Percentiles rank a stretch among this genome's conserved stretches.
Conservation (phyloP, 2,329 filamentous ascomycete genomes). For the Neoarthrinium moseri region DNA sequence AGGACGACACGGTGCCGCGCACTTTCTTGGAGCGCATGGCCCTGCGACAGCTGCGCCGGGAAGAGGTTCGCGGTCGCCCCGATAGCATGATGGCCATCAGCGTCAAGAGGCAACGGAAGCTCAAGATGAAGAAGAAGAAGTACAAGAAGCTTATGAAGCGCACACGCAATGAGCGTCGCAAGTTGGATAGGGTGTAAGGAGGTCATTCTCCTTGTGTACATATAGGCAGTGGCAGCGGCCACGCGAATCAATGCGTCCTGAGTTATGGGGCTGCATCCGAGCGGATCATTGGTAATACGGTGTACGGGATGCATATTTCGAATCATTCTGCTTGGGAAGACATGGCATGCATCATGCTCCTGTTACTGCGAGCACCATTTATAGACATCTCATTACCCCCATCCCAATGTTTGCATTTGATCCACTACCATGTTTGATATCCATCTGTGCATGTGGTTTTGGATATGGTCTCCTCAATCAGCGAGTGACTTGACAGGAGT, state of each 20-base stretch:
- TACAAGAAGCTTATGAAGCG: slow-evolving; percentile 98
- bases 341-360: slow-evolving; percentile 7
- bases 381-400: slow-evolving; percentile 5
- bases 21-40: slow-evolving; percentile 72
- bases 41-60: slow-evolving; percentile 59
- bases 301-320: slow-evolving; percentile 17
- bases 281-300: slow-evolving; percentile 21
- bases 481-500: slow-evolving; percentile 21
- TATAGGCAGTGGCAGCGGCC: slow-evolving; percentile 9
- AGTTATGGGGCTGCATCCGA: slow-evolving; percentile 8
- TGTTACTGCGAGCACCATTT: neutral
- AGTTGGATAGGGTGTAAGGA: slow-evolving; percentile 66
- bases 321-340: slow-evolving; percentile 8
- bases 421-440: neutral
- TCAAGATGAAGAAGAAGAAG: slow-evolving; percentile 99
- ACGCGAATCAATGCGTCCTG: neutral
- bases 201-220: slow-evolving; percentile 14
- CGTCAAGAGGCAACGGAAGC: slow-evolving; percentile 85
- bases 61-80: slow-evolving; percentile 49
- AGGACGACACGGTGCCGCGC: slow-evolving; percentile 41
- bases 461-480: neutral
- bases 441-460: neutral
- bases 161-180: slow-evolving; percentile 84
- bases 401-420: slow-evolving; percentile 6
- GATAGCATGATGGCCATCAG: slow-evolving; percentile 76